A percentile compares a stretch with the other conserved stretches of the same genome.
phyloP scores from a whole-genome alignment of 208 protist species.

The Balamuthia mandrillaris region DNA sequence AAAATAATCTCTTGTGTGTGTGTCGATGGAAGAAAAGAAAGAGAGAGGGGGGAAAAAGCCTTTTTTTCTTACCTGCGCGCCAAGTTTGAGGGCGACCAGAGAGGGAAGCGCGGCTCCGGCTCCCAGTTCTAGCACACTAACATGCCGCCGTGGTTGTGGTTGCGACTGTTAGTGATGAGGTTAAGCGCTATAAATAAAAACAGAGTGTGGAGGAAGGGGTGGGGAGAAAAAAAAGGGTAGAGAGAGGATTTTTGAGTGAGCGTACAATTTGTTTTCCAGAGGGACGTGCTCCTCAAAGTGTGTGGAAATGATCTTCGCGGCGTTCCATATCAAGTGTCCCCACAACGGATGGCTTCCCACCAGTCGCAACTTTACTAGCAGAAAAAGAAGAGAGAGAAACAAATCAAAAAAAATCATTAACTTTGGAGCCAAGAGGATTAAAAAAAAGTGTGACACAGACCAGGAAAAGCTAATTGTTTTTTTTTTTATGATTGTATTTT shows the following conservation, averaged over 20 bases:
- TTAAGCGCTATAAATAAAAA: no score
- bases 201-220: no score
- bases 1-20: background rate
- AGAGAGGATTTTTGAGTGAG: no score
- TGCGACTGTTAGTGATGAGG: no score
- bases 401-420: background rate
- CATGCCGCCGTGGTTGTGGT: conserved; percentile 25
- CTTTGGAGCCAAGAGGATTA: background rate
- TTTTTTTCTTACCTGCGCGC: conserved; percentile 34
- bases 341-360: conserved; percentile 35
- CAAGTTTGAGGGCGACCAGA: conserved; percentile 37
- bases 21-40: background rate
- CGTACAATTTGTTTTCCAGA: conserved; percentile 39
- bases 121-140: conserved; percentile 53
- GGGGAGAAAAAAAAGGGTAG: no score
- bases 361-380: background rate
- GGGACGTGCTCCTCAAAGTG: conserved; percentile 23
- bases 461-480: background rate
- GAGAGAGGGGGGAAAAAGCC: background rate
- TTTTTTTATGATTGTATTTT: background rate
- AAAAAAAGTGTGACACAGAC: background rate
- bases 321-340: conserved; percentile 54
- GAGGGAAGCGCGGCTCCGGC: conserved; percentile 45
- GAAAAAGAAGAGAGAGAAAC: background rate
- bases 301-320: conserved; percentile 38